Conservation (phyloP, 371 early-diverging fungal species). For the Apophysomyces variabilis region DNA sequence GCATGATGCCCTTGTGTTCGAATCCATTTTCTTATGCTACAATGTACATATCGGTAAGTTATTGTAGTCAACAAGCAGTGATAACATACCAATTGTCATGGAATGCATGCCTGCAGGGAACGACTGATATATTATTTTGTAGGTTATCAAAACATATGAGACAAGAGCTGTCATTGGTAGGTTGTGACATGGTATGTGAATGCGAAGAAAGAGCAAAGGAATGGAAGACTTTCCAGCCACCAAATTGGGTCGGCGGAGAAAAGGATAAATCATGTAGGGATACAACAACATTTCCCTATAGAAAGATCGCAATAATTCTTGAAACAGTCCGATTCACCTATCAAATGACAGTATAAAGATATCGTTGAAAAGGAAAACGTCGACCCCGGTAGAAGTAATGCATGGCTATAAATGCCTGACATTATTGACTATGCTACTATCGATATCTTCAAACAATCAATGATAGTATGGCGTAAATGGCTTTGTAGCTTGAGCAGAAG, state of each 20-base stretch:
- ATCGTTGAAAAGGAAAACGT: too few species aligned
- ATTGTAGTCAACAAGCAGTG: not conserved
- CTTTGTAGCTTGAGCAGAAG: too few species aligned
- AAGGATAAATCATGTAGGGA: too few species aligned
- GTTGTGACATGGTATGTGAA: not conserved
- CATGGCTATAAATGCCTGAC: too few species aligned
- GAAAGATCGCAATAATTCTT: too few species aligned
- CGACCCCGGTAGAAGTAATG: too few species aligned
- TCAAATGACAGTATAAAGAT: too few species aligned
- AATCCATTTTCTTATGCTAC: conserved; percentile 7
- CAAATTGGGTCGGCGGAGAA: not conserved
- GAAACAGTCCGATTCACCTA: too few species aligned
- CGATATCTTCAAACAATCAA: too few species aligned
- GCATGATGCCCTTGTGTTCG: not conserved
- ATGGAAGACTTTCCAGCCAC: conserved; percentile 1
- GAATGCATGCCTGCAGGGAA: conserved; percentile 1
- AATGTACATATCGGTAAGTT: not conserved
- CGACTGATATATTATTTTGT: not conserved
- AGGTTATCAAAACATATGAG: not conserved
- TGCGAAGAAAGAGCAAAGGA: not conserved
- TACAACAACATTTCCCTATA: too few species aligned
- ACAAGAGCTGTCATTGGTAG: not conserved
- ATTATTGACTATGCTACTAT: too few species aligned
- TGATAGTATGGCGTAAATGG: too few species aligned
- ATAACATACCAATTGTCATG: not conserved